Conservation (phyloP, 129 eudicot genomes). For the Scalesia atractyloides region DNA sequence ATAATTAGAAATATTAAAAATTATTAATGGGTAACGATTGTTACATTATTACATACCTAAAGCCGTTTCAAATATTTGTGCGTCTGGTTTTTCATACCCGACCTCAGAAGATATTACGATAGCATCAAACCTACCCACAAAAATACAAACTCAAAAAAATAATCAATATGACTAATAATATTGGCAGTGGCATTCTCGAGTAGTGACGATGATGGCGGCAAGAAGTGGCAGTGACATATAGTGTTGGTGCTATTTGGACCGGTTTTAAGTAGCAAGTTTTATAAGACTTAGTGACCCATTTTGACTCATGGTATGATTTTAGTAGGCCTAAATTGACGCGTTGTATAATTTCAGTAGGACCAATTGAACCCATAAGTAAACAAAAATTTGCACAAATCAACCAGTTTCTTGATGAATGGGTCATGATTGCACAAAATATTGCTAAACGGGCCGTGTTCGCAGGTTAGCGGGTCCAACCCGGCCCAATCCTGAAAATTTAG, state of each 20-base stretch:
- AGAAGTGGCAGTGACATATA: too few relatives aligned
- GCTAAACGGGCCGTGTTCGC: not conserved
- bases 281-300: not conserved
- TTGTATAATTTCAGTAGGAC: not conserved
- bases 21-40: not conserved
- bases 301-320: too few relatives aligned
- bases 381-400: not conserved
- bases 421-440: not conserved
- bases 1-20: slow-evolving; percentile 5
- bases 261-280: not conserved
- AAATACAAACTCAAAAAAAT: slow-evolving; percentile 1
- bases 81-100: slow-evolving; percentile 93
- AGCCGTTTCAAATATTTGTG: slow-evolving; percentile 72
- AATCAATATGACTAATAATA: not conserved
- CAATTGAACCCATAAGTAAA: not conserved
- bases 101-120: slow-evolving; percentile 88
- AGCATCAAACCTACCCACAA: slow-evolving; percentile 75
- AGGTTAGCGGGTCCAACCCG: too few relatives aligned
- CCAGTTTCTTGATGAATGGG: not conserved
- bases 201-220: too few relatives aligned
- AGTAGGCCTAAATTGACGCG: not conserved
- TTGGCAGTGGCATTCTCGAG: not conserved
- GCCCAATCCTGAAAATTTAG: too few relatives aligned
- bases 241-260: not conserved
- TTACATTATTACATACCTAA: slow-evolving; percentile 54